Evolutionary conservation across 2,329 filamentous ascomycete species (phyloP).

Genomic region (Fusarium tjaetaba): DNA sequence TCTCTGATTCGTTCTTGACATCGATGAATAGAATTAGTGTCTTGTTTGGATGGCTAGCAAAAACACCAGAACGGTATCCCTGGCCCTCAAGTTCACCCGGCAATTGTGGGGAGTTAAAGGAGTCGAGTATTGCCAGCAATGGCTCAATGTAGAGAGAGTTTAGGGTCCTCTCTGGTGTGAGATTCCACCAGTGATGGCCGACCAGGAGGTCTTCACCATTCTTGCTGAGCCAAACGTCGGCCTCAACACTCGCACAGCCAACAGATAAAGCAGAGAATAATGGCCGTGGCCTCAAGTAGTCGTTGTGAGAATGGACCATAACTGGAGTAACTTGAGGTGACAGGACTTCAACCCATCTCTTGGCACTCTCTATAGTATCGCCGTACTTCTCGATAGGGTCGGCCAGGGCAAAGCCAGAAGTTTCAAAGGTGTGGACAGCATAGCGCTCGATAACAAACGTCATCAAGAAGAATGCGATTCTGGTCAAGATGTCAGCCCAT

Average conservation of each 20-base stretch:
- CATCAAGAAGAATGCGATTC: conserved; percentile 21
- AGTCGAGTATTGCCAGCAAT: conserved; percentile 66
- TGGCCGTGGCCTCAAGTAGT: conserved; percentile 72
- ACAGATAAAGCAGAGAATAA: conserved; percentile 69
- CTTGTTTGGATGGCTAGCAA: conserved; percentile 60
- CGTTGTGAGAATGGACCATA: conserved; percentile 70
- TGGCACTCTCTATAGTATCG: conserved; percentile 18
- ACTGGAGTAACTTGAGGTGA: conserved; percentile 29
- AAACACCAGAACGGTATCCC: conserved; percentile 59
- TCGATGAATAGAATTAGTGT: conserved; percentile 73
- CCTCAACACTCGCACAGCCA: conserved; percentile 71
- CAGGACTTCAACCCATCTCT: conserved; percentile 28
- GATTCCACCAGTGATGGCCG: conserved; percentile 64
- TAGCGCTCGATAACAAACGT: conserved; percentile 23
- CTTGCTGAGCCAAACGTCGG: conserved; percentile 69
- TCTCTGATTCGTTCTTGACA: conserved; percentile 62
- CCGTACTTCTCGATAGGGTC: conserved; percentile 22
- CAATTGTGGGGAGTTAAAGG: conserved; percentile 12
- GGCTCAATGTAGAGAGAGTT: conserved; percentile 70
- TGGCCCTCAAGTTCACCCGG: background rate
- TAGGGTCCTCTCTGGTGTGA: conserved; percentile 65
- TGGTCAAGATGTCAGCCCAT: conserved; percentile 2
- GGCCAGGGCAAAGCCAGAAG: conserved; percentile 17
- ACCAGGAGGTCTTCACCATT: conserved; percentile 65
- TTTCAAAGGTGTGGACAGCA: conserved; percentile 25